Percentiles rank a stretch among this genome's conserved stretches.
phyloP scores from a whole-genome alignment of 129 eudicot species.

The Saussurea involucrata region DNA sequence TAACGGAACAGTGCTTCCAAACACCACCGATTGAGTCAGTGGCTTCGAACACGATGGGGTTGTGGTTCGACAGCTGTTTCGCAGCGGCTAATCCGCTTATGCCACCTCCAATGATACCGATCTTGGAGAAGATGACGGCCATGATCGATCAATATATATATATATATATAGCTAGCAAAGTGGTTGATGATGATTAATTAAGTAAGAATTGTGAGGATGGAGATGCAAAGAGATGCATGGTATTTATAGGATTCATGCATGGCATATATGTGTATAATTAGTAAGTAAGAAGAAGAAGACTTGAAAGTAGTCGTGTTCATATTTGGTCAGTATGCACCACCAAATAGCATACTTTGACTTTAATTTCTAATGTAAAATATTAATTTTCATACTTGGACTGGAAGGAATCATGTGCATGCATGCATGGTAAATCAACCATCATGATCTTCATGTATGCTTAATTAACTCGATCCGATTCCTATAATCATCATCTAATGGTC shows the following conservation, averaged over 20 bases:
- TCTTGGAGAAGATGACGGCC: constrained; percentile 33
- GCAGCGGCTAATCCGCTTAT: constrained; percentile 84
- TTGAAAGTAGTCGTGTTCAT: background rate
- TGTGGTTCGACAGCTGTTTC: constrained; percentile 48
- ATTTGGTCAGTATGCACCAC: background rate
- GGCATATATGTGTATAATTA: background rate
- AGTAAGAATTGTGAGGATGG: background rate
- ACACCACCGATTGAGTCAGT: constrained; percentile 69
- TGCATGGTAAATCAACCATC: background rate
- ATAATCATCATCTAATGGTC: no score
- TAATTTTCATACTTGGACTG: background rate
- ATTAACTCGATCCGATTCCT: no score
- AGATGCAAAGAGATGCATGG: background rate
- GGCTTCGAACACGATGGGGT: constrained; percentile 68
- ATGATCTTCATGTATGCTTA: no score
- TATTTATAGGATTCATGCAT: no score
- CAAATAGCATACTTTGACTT: background rate
- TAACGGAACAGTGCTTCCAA: constrained; percentile 61
- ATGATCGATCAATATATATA: background rate
- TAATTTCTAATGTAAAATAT: background rate
- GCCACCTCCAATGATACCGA: constrained; percentile 75
- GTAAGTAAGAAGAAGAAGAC: background rate
- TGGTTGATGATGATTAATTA: background rate
- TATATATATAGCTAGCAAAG: no score
- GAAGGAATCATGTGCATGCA: background rate